Conservation (phyloP, 148 eudicot genomes). For the Rhododendron ovatum region DNA sequence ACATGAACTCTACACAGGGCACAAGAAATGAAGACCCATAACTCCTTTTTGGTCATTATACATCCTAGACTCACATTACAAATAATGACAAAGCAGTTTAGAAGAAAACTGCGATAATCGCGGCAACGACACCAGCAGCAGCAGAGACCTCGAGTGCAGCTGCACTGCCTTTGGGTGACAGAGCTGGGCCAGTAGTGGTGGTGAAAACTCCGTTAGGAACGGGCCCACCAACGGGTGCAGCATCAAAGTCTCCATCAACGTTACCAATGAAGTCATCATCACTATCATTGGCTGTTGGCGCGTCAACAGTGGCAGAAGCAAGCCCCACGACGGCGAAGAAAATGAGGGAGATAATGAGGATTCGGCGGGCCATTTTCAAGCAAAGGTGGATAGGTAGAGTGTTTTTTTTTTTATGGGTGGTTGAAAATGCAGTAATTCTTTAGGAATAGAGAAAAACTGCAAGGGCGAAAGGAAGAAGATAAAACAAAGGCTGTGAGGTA, state of each 20-base stretch:
- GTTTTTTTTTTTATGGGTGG: neutral
- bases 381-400: neutral
- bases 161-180: neutral
- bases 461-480: neutral
- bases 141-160: neutral
- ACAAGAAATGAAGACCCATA: neutral
- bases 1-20: neutral
- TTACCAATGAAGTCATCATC: neutral
- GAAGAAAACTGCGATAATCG: slow-evolving; percentile 4
- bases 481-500: neutral
- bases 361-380: slow-evolving; percentile 5
- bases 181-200: neutral
- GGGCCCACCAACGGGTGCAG: slow-evolving; percentile 7
- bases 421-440: neutral
- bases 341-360: neutral
- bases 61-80: neutral
- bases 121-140: slow-evolving; percentile 3
- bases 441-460: too few relatives aligned
- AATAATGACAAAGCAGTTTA: neutral
- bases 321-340: slow-evolving; percentile 6
- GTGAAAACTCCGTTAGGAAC: neutral
- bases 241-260: neutral
- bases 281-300: neutral
- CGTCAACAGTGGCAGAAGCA: neutral
- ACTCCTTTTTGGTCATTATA: neutral